A percentile compares a stretch with the other conserved stretches of the same genome.
These are phyloP conservation scores for Auricularia sp. DNA, from an alignment of 768 basidiomycete species.

Conservation along the genomic window DNA sequence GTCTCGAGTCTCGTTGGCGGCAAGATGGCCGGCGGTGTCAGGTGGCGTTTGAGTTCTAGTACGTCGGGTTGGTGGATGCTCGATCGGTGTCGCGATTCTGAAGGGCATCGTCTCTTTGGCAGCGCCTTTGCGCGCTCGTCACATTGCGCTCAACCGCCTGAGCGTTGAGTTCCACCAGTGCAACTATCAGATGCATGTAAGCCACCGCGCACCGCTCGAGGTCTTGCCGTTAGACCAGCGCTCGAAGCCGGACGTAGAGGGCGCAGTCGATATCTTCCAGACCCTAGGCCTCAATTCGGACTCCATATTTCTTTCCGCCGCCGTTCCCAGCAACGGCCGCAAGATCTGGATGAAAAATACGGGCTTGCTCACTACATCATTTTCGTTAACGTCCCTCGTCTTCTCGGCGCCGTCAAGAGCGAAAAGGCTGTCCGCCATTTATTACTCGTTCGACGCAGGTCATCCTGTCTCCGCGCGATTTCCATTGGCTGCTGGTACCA, in stretches of 20 bases:
- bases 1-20: slow-evolving; percentile 85
- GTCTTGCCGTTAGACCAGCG: slow-evolving; percentile 99
- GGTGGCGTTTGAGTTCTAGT: slow-evolving; percentile 99
- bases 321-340: slow-evolving; percentile 95
- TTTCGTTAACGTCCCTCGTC: slow-evolving; percentile 92
- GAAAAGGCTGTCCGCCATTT: slow-evolving; percentile 94
- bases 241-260: slow-evolving; percentile 97
- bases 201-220: slow-evolving; percentile 90
- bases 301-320: slow-evolving; percentile 97
- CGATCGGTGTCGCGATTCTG: slow-evolving; percentile 94
- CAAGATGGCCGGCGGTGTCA: slow-evolving; percentile 99
- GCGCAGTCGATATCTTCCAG: slow-evolving; percentile 92
- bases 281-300: slow-evolving; percentile 94
- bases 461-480: slow-evolving; percentile 88
- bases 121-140: slow-evolving; percentile 92
- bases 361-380: slow-evolving; percentile 98
- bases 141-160: slow-evolving; percentile 91
- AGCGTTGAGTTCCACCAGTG: slow-evolving; percentile 98
- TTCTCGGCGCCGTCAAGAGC: slow-evolving; percentile 92
- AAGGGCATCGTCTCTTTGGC: slow-evolving; percentile 87
- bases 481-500: slow-evolving; percentile 44
- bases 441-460: slow-evolving; percentile 98
- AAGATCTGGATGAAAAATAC: slow-evolving; percentile 97
- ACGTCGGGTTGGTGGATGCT: slow-evolving; percentile 96
- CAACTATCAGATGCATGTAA: slow-evolving; percentile 94